Evolutionary conservation across 2,329 filamentous ascomycete genomes (phyloP), one percentile per base, ranked within the genome.

Genomic region (Nigrospora oryzae): DNA sequence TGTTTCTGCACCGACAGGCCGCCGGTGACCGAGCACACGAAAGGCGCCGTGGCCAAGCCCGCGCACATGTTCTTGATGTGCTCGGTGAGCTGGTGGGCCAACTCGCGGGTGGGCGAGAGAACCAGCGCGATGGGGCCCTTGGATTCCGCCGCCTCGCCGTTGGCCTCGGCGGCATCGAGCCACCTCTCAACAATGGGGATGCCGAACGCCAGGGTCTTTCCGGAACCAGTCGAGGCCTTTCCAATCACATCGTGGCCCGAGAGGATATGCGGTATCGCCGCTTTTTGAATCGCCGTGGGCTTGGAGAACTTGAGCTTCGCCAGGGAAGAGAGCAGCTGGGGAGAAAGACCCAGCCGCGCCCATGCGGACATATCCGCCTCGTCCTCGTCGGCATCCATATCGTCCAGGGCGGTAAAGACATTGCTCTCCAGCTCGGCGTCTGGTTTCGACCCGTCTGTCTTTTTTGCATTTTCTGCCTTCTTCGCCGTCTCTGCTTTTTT

Each of bases 1-100:
- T 98, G 93, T 66, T 98, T 98, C 52, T 93, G 84, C n/a, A 96
- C 77, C 3, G 93, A 94, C 31, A 98, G 66, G 36, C 93, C 93
- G 54, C 93, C 93, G 0, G 91, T 98, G 7, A 98, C 75, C 1
- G 91, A 89, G 42, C 87, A 89, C n/a, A 96, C 75, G 45, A 84
- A 84, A 0, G 85, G 80, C 1, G 80, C 72, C 43, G 73, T 74
- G 1, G 77, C 57, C 34, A 84, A 65, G 0, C 75, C 74, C 11
- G 70, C 71, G 58, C 84, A 91, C 5, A 98, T 71, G 0, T 81
- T 79, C 40, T 77, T 84, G 48, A 97, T 75, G 66, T 97, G 93
- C 23, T 85, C 81, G 14, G 84, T 79, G 51, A 98, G 77, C 64
- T 98, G 93, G 65, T 96, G 89, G 0, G 93, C 93, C 58, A 98